phyloP scores from a whole-genome alignment of 164 flowering plant species.

The Liriodendron chinense region DNA sequence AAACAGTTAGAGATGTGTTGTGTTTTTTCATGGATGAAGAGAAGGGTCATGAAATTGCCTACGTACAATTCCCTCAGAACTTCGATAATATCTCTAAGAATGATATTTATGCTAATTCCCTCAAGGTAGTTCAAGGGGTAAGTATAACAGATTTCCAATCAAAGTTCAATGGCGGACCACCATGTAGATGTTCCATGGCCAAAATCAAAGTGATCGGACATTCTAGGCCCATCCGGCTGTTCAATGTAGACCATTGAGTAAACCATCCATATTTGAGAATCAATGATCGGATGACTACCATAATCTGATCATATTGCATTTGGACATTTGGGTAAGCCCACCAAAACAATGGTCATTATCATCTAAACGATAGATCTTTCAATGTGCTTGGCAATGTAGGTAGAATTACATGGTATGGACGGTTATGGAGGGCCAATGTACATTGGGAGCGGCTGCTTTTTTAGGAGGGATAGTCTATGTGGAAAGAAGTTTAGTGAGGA shows the following conservation, averaged over 20 bases:
- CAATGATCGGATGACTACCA: no score
- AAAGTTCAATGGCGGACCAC: no score
- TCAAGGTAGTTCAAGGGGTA: background rate
- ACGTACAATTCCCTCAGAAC: conserved; percentile 33
- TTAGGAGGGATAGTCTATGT: conserved; percentile 53
- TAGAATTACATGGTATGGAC: conserved; percentile 21
- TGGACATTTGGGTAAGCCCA: no score
- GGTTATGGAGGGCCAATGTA: conserved; percentile 56
- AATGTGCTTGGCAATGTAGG: conserved; percentile 6
- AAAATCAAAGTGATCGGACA: no score
- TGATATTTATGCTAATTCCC: conserved; percentile 18
- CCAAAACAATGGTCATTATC: background rate
- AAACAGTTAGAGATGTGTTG: conserved; percentile 31
- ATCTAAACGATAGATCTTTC: background rate
- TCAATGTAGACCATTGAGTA: no score
- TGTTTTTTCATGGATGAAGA: conserved; percentile 43
- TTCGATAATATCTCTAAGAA: conserved; percentile 26
- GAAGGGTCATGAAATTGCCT: conserved; percentile 31
- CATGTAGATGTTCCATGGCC: no score
- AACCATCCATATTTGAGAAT: no score
- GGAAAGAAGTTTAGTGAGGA: conserved; percentile 33
- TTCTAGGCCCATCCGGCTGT: no score
- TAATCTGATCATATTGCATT: no score
- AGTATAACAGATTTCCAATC: background rate
- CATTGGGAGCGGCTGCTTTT: conserved; percentile 73